A percentile compares a stretch with the other conserved stretches of the same genome.
Evolutionary conservation across 805 yeast genomes (phyloP).

Genomic region (Aciculoconidium aculeatum): DNA sequence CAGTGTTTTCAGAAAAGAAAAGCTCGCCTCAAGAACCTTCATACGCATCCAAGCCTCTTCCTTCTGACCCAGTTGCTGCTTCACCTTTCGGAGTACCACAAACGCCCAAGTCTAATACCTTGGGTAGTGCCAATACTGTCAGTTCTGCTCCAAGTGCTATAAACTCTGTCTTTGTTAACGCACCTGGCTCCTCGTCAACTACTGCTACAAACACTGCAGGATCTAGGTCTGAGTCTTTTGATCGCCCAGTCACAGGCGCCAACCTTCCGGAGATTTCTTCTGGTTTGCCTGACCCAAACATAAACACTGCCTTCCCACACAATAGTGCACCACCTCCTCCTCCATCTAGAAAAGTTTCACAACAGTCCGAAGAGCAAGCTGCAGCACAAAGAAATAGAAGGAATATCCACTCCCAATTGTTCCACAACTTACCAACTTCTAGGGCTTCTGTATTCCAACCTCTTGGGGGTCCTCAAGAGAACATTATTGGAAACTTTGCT

Average conservation of each 20-base stretch:
- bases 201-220: too few relatives aligned
- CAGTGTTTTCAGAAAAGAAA: too few relatives aligned
- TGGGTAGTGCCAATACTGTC: constrained; percentile 2
- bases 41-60: too few relatives aligned
- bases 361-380: constrained; percentile 1
- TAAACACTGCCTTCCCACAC: too few relatives aligned
- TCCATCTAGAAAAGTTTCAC: constrained; percentile 45
- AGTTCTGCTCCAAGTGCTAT: constrained; percentile 5
- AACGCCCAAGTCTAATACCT: background rate
- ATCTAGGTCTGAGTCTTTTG: too few relatives aligned
- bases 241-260: too few relatives aligned
- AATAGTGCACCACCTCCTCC: constrained; percentile 48
- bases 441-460: constrained; percentile 24
- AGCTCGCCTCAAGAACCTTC: too few relatives aligned
- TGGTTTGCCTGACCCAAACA: too few relatives aligned
- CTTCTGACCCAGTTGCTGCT: constrained; percentile 6
- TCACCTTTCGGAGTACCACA: constrained; percentile 5
- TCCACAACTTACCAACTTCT: constrained; percentile 39
- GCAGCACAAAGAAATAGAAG: constrained; percentile 24
- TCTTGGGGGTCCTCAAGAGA: constrained; percentile 8
- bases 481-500: constrained; percentile 1
- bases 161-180: too few relatives aligned
- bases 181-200: background rate
- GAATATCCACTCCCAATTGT: constrained; percentile 42
- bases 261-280: too few relatives aligned